A percentile compares a stretch with the other conserved stretches of the same genome.
These are phyloP conservation scores for Solanum megistacrolobum DNA, from an alignment of 257 asterid species.

Conservation along the genomic window DNA sequence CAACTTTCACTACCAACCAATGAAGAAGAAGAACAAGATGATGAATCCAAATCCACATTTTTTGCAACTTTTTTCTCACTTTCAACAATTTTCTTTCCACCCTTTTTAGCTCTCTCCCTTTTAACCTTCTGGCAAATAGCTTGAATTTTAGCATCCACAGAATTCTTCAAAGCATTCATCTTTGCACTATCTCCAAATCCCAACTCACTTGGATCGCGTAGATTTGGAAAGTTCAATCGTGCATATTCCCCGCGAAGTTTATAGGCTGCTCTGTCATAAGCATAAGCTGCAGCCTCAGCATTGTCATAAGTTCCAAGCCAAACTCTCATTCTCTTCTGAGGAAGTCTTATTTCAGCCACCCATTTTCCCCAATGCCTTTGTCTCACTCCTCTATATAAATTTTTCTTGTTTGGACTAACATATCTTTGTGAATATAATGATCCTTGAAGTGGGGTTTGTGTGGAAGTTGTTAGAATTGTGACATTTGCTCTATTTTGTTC, in stretches of 20 bases:
- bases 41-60: slow-evolving; percentile 11
- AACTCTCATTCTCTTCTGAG: slow-evolving; percentile 78
- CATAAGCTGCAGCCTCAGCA: slow-evolving; percentile 95
- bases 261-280: slow-evolving; percentile 93
- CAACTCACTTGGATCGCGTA: slow-evolving; percentile 43
- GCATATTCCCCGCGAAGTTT: slow-evolving; percentile 97
- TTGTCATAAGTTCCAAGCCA: slow-evolving; percentile 96
- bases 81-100: slow-evolving; percentile 12
- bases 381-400: slow-evolving; percentile 85
- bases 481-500: slow-evolving; percentile 17
- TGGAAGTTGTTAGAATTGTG: not conserved
- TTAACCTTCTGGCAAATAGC: slow-evolving; percentile 66
- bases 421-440: slow-evolving; percentile 15
- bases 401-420: slow-evolving; percentile 45
- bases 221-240: slow-evolving; percentile 70
- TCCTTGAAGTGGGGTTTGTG: slow-evolving; percentile 8
- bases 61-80: slow-evolving; percentile 1
- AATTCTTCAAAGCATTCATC: slow-evolving; percentile 46
- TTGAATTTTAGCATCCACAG: slow-evolving; percentile 86
- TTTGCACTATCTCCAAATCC: slow-evolving; percentile 48
- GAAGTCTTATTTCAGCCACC: slow-evolving; percentile 97
- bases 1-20: slow-evolving; percentile 17
- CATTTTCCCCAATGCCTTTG: slow-evolving; percentile 98
- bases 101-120: slow-evolving; percentile 35
- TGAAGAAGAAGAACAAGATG: not conserved